These are phyloP conservation scores for Candida insectalens DNA, from an alignment of 805 yeast genomes.

Conservation along the genomic window DNA sequence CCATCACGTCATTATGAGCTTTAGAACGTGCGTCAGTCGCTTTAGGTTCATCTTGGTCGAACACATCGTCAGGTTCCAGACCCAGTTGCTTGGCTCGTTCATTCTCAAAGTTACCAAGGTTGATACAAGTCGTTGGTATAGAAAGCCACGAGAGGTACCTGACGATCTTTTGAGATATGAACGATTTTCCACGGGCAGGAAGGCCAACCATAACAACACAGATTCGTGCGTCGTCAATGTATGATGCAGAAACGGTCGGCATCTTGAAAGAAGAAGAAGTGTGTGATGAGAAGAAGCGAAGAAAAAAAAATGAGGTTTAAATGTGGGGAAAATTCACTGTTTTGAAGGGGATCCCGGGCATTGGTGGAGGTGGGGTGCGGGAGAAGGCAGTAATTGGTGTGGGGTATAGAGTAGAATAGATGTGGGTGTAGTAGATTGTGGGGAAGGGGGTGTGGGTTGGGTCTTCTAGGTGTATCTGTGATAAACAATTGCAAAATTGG, in stretches of 20 bases:
- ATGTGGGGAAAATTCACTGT: no score
- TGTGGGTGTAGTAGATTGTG: no score
- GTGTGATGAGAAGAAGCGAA: neutral
- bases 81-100: slow-evolving; percentile 45
- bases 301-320: neutral
- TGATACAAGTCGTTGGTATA: slow-evolving; percentile 76
- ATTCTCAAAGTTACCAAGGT: slow-evolving; percentile 81
- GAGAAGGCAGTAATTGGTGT: no score
- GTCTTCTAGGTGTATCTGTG: no score
- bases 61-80: slow-evolving; percentile 54
- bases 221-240: slow-evolving; percentile 55
- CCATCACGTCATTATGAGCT: slow-evolving; percentile 64
- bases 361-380: no score
- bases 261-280: no score
- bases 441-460: no score
- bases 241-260: no score
- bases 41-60: slow-evolving; percentile 46
- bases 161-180: slow-evolving; percentile 89
- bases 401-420: no score
- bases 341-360: no score
- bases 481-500: no score
- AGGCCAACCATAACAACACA: slow-evolving; percentile 86
- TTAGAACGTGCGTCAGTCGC: slow-evolving; percentile 31
- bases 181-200: slow-evolving; percentile 89
- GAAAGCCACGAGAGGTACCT: slow-evolving; percentile 90